phyloP scores from a whole-genome alignment of 495 filamentous ascomycete genomes.

The Pseudomonodictys pantanalensis region DNA sequence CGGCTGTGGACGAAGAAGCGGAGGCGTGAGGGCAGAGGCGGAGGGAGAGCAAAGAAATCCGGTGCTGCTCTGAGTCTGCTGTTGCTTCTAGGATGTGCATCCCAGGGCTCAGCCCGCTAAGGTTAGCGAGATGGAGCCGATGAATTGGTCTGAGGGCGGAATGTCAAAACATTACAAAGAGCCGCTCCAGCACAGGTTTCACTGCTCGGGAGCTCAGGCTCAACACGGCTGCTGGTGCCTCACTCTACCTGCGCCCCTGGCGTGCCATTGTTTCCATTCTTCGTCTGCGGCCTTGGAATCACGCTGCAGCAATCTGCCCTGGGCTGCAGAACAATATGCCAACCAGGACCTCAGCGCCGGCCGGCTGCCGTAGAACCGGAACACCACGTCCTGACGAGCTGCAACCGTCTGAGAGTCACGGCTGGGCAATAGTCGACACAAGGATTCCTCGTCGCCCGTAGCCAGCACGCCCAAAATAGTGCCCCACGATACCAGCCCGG shows the following conservation, averaged over 20 bases:
- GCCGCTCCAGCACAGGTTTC: too few species aligned
- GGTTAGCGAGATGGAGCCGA: conserved; percentile 20
- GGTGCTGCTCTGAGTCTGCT: background rate
- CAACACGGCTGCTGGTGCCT: background rate
- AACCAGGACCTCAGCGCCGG: too few species aligned
- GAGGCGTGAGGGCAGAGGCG: conserved; percentile 8
- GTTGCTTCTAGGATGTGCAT: conserved; percentile 11
- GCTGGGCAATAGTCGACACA: too few species aligned
- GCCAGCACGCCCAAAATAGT: conserved; percentile 25
- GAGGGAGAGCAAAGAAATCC: conserved; percentile 16
- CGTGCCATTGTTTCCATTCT: too few species aligned
- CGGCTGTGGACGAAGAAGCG: background rate
- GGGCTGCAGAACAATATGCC: too few species aligned
- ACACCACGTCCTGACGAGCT: too few species aligned
- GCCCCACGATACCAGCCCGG: conserved; percentile 10
- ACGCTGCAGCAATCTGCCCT: background rate
- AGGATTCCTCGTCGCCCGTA: background rate
- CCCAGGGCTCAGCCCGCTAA: conserved; percentile 1
- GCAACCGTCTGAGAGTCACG: too few species aligned
- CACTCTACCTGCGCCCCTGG: background rate
- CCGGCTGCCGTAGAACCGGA: conserved; percentile 12
- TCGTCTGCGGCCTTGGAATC: too few species aligned
- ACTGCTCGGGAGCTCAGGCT: background rate
- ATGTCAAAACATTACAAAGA: conserved; percentile 13
- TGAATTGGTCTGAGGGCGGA: conserved; percentile 13